Base-by-base conservation (phyloP, 148 eudicot genomes). In the Silene uniflora region DNA sequence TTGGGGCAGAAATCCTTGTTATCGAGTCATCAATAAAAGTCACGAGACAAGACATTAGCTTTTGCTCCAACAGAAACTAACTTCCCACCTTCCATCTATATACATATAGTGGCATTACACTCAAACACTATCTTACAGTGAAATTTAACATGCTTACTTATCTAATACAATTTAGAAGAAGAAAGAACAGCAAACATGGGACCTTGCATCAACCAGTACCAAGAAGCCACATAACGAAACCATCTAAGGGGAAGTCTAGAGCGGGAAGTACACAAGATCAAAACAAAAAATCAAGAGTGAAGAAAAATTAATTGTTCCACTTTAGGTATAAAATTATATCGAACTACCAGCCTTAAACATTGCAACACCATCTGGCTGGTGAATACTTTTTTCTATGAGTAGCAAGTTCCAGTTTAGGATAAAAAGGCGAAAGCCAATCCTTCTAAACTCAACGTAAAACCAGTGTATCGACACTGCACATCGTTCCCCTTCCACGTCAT, bases 21-120 rank as follows among this genome's bases (percentile, higher is more conserved):
- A 65, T 75, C 62, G 64, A 75, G 55, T 29, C 69, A 62, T 62
- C 5, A 42, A 74, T 27, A 23, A 39, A 39, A 39, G 8, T 39
- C 44, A 39, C 44, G 44, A 25, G 59, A 27, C 23, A 74, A 27
- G 60, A 17, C 32, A 62, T 62, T 71, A 71, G 27, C 42, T 63
- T 69, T 25, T 63, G 52, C 32, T 63, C n/a, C 56, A 71, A 10
- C 62, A 21, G 63, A 63, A 21, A 13, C 21, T 16, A 5, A 35
- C 24, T 17, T 49, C 52, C 54, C 62, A 49, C 32, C 4, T 11
- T 71, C 24, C n/a, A 16, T 65, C 1, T 19, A 71, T 29, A 1
- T 52, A 54, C 9, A 71, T 35, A 25, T 25, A 64, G 14, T 21
- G 72, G 58, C 63, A 64, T 14, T 35, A 69, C 68, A 60, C 46